Conservation (phyloP, 2,329 filamentous ascomycete genomes). For the Amesomyces nigricolor region DNA sequence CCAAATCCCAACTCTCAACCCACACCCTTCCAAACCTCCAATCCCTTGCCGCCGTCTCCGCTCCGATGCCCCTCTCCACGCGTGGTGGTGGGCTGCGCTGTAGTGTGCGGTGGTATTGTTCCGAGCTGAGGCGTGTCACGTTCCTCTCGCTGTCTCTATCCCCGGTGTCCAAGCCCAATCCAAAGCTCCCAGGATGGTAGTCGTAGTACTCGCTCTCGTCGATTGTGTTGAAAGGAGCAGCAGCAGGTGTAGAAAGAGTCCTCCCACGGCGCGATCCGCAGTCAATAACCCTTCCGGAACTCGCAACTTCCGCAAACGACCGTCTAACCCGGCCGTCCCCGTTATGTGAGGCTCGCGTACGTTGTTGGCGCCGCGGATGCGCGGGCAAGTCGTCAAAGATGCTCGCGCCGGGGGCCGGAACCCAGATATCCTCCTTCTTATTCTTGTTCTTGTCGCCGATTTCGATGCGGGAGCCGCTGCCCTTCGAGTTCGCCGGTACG, state of each 20-base stretch:
- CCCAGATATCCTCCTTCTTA: too few species aligned
- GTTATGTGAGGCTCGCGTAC: too few species aligned
- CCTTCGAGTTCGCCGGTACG: too few species aligned
- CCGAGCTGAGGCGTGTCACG: slow-evolving; percentile 36
- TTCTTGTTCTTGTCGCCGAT: too few species aligned
- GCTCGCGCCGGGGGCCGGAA: slow-evolving; percentile 42
- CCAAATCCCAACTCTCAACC: slow-evolving; percentile 76
- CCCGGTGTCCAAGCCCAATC: too few species aligned
- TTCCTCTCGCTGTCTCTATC: slow-evolving; percentile 25
- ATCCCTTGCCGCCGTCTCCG: slow-evolving; percentile 53
- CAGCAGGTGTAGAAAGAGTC: slow-evolving; percentile 4
- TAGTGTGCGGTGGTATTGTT: slow-evolving; percentile 37
- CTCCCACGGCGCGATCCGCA: slow-evolving; percentile 41
- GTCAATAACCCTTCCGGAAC: slow-evolving; percentile 40
- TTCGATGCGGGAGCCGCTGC: too few species aligned
- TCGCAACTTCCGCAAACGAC: neutral
- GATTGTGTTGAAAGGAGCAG: too few species aligned
- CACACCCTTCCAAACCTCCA: slow-evolving; percentile 77
- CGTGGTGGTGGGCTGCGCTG: slow-evolving; percentile 40
- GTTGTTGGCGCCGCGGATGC: too few species aligned
- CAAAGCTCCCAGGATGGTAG: too few species aligned
- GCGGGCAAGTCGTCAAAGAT: slow-evolving; percentile 54
- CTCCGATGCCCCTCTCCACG: slow-evolving; percentile 41
- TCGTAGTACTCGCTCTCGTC: slow-evolving; percentile 5
- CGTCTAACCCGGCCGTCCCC: neutral